Percentiles rank a stretch among this genome's conserved stretches.
phyloP scores from a whole-genome alignment of 257 asterid genomes.

The Asclepias syriaca region DNA sequence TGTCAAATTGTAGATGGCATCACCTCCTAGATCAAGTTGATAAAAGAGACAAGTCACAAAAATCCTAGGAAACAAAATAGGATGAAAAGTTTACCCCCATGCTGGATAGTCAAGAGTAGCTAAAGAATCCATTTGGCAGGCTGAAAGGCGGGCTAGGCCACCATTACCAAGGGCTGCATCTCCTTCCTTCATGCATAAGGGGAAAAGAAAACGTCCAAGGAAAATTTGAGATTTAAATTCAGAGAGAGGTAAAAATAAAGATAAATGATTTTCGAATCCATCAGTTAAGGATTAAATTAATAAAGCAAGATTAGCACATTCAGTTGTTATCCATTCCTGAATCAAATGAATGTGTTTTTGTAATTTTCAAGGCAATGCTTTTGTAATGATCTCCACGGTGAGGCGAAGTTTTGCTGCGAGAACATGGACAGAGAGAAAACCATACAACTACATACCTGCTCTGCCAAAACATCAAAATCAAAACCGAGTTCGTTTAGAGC shows the following conservation, averaged over 20 bases:
- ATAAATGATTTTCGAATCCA: background rate
- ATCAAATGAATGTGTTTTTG: background rate
- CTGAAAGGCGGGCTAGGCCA: conserved; percentile 51
- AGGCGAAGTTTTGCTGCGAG: background rate
- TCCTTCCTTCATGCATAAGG: conserved; percentile 32
- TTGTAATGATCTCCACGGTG: background rate
- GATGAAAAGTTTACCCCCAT: conserved; percentile 36
- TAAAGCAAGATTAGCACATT: background rate
- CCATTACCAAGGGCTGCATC: conserved; percentile 58
- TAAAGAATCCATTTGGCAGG: conserved; percentile 53
- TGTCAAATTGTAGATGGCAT: background rate
- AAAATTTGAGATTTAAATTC: background rate
- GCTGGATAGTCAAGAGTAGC: conserved; percentile 50
- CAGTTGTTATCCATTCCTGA: background rate
- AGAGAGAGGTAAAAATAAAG: conserved; percentile 2
- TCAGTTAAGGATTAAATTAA: background rate
- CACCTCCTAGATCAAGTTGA: background rate
- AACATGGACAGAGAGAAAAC: background rate
- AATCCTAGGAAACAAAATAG: background rate
- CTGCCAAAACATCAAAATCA: conserved; percentile 49
- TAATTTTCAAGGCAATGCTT: conserved; percentile 1
- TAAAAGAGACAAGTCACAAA: background rate
- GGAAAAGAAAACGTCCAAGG: conserved; percentile 9
- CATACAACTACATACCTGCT: conserved; percentile 35
- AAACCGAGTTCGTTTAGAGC: conserved; percentile 47